A percentile compares a stretch with the other conserved stretches of the same genome.
Conservation (phyloP, 371 early-diverging fungal genomes). For the Agmasoma carcini region DNA sequence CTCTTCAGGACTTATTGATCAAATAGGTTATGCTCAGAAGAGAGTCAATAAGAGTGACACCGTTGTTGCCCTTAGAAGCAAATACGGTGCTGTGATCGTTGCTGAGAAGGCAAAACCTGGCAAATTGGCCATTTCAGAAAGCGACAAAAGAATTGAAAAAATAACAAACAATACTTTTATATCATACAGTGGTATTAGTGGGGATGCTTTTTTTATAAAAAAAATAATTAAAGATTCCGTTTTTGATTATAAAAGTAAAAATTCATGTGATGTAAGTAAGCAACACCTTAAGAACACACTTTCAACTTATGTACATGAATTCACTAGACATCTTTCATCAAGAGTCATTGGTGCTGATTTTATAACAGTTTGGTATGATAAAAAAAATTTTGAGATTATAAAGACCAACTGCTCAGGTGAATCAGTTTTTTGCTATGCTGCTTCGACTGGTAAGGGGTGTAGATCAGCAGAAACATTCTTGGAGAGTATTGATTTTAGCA, state of each 20-base stretch:
- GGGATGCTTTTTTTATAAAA: constrained; percentile 35
- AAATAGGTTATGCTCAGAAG: constrained; percentile 91
- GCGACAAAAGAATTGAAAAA: constrained; percentile 68
- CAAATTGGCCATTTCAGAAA: constrained; percentile 71
- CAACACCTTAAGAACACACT: constrained; percentile 29
- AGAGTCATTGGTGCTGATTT: constrained; percentile 51
- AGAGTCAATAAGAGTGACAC: constrained; percentile 83
- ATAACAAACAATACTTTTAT: constrained; percentile 78
- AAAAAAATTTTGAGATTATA: no score
- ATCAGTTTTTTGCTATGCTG: constrained; percentile 33
- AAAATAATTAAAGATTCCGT: constrained; percentile 13
- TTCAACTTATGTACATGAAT: constrained; percentile 24
- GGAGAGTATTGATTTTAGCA: constrained; percentile 48
- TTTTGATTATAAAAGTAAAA: constrained; percentile 7
- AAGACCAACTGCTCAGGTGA: constrained; percentile 1
- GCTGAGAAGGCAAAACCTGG: constrained; percentile 84
- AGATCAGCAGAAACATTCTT: constrained; percentile 52
- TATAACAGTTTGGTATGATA: constrained; percentile 32
- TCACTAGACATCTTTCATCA: constrained; percentile 29
- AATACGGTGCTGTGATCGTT: constrained; percentile 85
- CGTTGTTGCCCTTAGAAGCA: constrained; percentile 86
- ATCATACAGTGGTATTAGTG: constrained; percentile 92
- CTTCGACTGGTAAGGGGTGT: constrained; percentile 44
- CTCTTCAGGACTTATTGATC: constrained; percentile 92
- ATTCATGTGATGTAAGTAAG: constrained; percentile 5